Evolutionary conservation across 164 flowering plant species (phyloP), one percentile per base, ranked within the genome.

Genomic region (Stephania cephalantha): DNA sequence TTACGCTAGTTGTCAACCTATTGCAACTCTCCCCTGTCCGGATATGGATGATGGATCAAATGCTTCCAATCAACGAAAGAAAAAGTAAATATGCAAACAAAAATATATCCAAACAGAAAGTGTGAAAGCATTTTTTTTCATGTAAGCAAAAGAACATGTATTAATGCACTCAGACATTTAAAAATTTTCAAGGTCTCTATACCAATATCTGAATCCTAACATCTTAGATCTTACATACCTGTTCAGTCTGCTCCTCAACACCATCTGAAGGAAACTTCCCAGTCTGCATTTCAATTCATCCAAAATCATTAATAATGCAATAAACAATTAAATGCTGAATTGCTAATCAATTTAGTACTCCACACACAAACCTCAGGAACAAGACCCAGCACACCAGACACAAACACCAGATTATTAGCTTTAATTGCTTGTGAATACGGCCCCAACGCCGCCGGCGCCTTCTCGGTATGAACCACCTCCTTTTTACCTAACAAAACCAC

Each of bases 341-440:
- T 31, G 35, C 35, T 3, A 1, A 35, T n/a, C 9, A 63, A 61
- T n/a, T 61, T 1, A 7, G 66, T n/a, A 18, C 66, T 61, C 4
- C 6, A 61, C 25, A 61, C n/a, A 75, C 78, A 58, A 78, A 95
- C 99, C 98, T 95, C 97, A 0, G 99, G 99, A 78, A 90, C 64
- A 18, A 95, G 92, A 74, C 99, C 99, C 73, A 95, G 86, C 77
- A 85, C 88, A 65, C 99, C 99, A 74, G 99, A 95, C 44, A 95
- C 86, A 77, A 89, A 93, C 50, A 95, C 80, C 74, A 92, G 79
- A 71, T 90, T 89, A 76, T 95, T 90, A 50, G 89, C 88, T 84
- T 93, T 95, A 72, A 93, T 92, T 15, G 98, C 99, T 79, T 95
- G 99, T 69, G 97, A 93, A 85, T 93, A 93, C 6, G 99, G 98